phyloP scores from a whole-genome alignment of 257 asterid genomes.

The Cinchona pubescens region DNA sequence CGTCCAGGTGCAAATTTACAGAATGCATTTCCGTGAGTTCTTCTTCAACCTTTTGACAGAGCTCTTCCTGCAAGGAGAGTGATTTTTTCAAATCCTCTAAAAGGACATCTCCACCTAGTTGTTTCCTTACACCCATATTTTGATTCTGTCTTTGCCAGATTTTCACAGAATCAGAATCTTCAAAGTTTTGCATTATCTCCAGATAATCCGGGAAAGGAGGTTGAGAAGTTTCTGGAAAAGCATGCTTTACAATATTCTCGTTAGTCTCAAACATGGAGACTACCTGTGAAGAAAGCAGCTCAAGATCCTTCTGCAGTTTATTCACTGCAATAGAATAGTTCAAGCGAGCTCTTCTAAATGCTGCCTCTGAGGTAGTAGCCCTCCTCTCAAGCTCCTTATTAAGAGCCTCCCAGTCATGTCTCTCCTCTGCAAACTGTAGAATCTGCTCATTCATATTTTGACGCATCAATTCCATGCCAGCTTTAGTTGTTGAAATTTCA shows the following conservation, averaged over 20 bases:
- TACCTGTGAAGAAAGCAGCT: conserved; percentile 93
- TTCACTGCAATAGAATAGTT: conserved; percentile 93
- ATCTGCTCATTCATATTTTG: conserved; percentile 60
- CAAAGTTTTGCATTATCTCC: conserved; percentile 27
- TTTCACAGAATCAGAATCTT: conserved; percentile 33
- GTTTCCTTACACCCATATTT: conserved; percentile 38
- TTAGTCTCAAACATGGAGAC: conserved; percentile 86
- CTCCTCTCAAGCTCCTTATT: conserved; percentile 80
- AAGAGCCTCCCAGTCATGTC: conserved; percentile 51
- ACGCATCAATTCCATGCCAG: conserved; percentile 60
- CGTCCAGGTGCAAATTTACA: conserved; percentile 61
- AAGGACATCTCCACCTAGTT: conserved; percentile 68
- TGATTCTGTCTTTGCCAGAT: conserved; percentile 38
- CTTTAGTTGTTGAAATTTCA: conserved; percentile 53
- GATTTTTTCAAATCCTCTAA: conserved; percentile 80
- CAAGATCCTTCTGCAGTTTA: conserved; percentile 90
- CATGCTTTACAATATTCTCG: conserved; percentile 80
- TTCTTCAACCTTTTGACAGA: conserved; percentile 72
- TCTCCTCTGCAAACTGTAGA: conserved; percentile 61
- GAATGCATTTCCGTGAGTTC: conserved; percentile 77
- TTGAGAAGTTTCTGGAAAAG: conserved; percentile 52
- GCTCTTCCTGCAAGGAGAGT: conserved; percentile 71
- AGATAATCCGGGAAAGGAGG: conserved; percentile 26
- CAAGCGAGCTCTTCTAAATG: conserved; percentile 81
- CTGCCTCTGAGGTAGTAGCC: conserved; percentile 76